A percentile compares a stretch with the other conserved stretches of the same genome.
phyloP scores from a whole-genome alignment of 176 grass and related monocot species.

The Echinochloa phyllopogon region DNA sequence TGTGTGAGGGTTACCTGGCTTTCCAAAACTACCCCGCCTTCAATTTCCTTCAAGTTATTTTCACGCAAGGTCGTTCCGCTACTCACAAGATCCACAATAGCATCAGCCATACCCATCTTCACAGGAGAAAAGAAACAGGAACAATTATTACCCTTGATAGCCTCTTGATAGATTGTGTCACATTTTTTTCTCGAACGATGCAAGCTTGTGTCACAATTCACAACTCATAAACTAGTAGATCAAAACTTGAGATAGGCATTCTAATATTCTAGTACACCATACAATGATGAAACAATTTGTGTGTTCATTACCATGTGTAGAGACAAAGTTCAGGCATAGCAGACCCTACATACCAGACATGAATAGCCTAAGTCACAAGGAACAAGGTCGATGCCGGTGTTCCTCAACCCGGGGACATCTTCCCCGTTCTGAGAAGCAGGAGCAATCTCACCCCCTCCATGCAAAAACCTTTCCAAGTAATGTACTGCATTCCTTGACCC shows the following conservation, averaged over 20 bases:
- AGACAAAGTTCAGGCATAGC: not conserved
- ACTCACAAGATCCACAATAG: constrained; percentile 96
- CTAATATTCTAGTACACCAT: constrained; percentile 9
- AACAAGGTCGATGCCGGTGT: not conserved
- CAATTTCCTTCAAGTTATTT: constrained; percentile 97
- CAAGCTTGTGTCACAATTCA: too few species aligned
- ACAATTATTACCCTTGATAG: constrained; percentile 1
- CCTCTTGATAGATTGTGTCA: not conserved
- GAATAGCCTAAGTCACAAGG: not conserved
- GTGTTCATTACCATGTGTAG: not conserved
- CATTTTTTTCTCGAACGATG: too few species aligned
- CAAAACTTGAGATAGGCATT: constrained; percentile 13
- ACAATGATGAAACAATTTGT: not conserved
- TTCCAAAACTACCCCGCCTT: constrained; percentile 86
- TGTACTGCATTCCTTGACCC: not conserved
- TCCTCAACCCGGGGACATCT: too few species aligned
- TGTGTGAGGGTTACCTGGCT: constrained; percentile 70
- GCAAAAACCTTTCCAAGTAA: too few species aligned
- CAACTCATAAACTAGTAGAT: constrained; percentile 7
- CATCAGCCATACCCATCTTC: constrained; percentile 98
- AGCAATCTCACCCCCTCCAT: too few species aligned
- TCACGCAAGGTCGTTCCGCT: constrained; percentile 92
- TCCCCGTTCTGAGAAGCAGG: too few species aligned
- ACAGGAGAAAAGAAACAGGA: constrained; percentile 29
- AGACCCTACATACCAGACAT: not conserved